Base-by-base conservation (phyloP, 1,284 basidiomycete genomes). In the Microbotryomycetes sp. region DNA sequence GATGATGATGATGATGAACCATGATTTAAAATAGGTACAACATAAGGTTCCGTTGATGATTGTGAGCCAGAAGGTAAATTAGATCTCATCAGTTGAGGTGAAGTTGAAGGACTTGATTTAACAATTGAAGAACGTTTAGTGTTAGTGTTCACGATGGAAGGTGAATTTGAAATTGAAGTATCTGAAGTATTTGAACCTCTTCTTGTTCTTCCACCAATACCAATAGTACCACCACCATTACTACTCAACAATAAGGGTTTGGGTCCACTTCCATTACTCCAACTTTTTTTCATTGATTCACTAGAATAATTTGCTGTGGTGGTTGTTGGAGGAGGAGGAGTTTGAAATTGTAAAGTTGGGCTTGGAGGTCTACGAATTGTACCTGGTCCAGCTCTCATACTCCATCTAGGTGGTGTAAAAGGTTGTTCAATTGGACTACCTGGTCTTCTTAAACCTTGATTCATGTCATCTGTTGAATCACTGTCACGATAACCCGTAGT, bases 221-320 rank as follows among this genome's bases (percentile, higher is more conserved):
- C n/a, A n/a, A n/a, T n/a, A n/a, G n/a, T n/a, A n/a, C n/a, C n/a
- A n/a, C n/a, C n/a, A n/a, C n/a, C 65, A 3, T 62, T 54, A 0
- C 55, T 29, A 32, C 62, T 64, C 3, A 69, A 52, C 2, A 69
- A 47, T 1, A 69, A 56, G 0, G 67, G 67, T 22, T 60, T 64
- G 14, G 67, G 67, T 1, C 65, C 67, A 30, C 30, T 26, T 3
- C 49, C 45, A 3, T 42, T 45, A 28, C 19, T 58, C 26, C 0
- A 30, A 22, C 58, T 56, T 51, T 45, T 9, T 28, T 36, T 45
- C 58, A 32, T 51, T 51, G n/a, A 36, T 31, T 16, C 32, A 22
- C 50, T 46, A 4, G 16, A 25, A 12, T 9, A 9, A 42, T 42
- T 19, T 42, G 36, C 12, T 19, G 36, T 42, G 36, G 19, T 19